Base-by-base conservation (phyloP, 2,329 filamentous ascomycete species). In the Nemania serpens region DNA sequence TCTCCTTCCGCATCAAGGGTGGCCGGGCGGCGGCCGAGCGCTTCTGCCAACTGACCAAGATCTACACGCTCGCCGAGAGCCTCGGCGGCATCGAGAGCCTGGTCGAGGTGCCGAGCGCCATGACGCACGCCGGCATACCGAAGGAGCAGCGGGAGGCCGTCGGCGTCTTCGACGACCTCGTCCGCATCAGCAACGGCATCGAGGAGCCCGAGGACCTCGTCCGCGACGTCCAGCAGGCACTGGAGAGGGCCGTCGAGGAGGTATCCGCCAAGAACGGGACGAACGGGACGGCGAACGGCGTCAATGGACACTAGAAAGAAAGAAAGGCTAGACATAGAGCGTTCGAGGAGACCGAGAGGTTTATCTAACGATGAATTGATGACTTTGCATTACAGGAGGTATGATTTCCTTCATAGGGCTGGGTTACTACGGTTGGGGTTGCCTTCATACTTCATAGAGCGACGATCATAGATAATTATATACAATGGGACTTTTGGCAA, bases 71-170 rank as follows among this genome's bases (percentile, higher is more conserved):
- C 6, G 95, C 95, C 33, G 95, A 99, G 83, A 91, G 87, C 61
- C 80, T 99, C 22, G 95, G 95, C 62, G 95, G 94, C 57, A 90
- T 99, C 49, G 95, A 99, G 84, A 91, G 86, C 72, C 82, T 99
- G 64, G 89, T 93, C 69, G 95, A 99, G 79, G 86, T 99, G 2
- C 95, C 95, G 20, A 91, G 91, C 70, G 91, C 88, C 78, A 99
- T 99, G 95, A 99, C 95, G 17, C 95, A 99, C 77, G 91, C 93
- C 22, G 95, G 94, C 61, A 99, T 99, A 67, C 95, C 95, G 51
- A 87, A 85, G 75, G 93, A 93, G 63, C 88, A 96, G 81, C 84
- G 95, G 59, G 95, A 99, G 82, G 90, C 89, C 2, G 93, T 95
- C 0, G 95, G 95, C 63, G 93, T 99, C 34, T 98, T 88, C 72